These are phyloP conservation scores for Effrenium voratum DNA, from an alignment of 73 alveolate genomes.

Conservation along the genomic window DNA sequence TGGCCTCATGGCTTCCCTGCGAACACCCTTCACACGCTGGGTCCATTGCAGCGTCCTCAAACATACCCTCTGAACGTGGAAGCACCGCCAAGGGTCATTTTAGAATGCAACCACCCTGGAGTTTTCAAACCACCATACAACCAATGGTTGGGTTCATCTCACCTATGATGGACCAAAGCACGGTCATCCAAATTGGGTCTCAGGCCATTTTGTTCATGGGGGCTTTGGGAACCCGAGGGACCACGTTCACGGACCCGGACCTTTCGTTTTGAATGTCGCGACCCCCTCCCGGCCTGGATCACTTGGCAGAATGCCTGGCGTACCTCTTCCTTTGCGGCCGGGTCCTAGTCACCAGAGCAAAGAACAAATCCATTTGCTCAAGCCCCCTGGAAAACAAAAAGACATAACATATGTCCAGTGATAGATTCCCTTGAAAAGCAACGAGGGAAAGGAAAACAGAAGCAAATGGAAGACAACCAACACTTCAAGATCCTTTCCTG, in stretches of 20 bases:
- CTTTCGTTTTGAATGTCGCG: neutral
- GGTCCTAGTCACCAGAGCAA: neutral
- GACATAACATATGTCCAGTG: too few relatives aligned
- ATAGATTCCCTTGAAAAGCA: too few relatives aligned
- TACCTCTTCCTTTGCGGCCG: slow-evolving; percentile 78
- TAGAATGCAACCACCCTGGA: neutral
- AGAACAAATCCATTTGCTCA: too few relatives aligned
- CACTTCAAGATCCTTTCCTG: too few relatives aligned
- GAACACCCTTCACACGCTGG: too few relatives aligned
- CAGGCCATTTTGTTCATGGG: neutral
- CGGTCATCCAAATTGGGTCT: neutral
- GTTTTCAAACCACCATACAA: neutral
- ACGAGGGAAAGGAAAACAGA: too few relatives aligned
- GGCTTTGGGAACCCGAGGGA: neutral
- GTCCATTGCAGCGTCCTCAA: too few relatives aligned
- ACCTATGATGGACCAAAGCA: neutral
- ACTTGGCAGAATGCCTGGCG: slow-evolving; percentile 80
- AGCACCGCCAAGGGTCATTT: neutral
- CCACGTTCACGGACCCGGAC: neutral
- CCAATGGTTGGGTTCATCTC: neutral
- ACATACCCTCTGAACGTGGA: too few relatives aligned
- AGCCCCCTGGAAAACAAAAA: too few relatives aligned
- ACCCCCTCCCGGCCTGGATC: slow-evolving; percentile 15
- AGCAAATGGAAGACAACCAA: too few relatives aligned
- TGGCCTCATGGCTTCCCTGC: too few relatives aligned